Evolutionary conservation across 306 rosid species (phyloP).

Genomic region (Ceratonia siliqua): DNA sequence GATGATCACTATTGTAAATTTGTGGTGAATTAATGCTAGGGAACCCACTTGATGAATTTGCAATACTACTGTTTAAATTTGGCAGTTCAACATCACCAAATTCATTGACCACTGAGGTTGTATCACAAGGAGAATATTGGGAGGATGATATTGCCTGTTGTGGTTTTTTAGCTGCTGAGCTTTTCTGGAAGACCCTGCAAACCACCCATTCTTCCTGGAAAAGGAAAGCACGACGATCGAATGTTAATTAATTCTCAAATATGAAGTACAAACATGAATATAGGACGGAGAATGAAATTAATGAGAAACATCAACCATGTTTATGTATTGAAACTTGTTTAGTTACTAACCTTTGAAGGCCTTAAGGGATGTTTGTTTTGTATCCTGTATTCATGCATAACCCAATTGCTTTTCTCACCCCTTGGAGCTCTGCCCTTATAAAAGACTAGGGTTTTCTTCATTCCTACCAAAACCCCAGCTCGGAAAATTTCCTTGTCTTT

Average conservation of each 20-base stretch:
- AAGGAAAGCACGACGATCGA: not conserved
- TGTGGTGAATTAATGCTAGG: conserved; percentile 30
- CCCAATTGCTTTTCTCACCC: conserved; percentile 96
- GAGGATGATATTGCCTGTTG: conserved; percentile 57
- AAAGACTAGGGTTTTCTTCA: conserved; percentile 97
- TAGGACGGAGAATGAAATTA: too few relatives aligned
- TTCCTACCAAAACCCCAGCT: conserved; percentile 62
- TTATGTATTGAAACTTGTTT: not conserved
- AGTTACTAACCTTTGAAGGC: conserved; percentile 59
- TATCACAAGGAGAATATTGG: conserved; percentile 66
- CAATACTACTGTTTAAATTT: conserved; percentile 41
- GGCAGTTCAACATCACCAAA: conserved; percentile 70
- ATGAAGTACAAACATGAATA: too few relatives aligned
- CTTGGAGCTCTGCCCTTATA: conserved; percentile 94
- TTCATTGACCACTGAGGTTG: conserved; percentile 65
- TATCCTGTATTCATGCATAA: conserved; percentile 88
- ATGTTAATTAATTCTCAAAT: not conserved
- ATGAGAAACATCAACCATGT: too few relatives aligned
- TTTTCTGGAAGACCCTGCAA: conserved; percentile 89
- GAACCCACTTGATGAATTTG: conserved; percentile 46
- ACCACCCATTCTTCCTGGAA: conserved; percentile 94
- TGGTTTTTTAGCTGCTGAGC: conserved; percentile 54
- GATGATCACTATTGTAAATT: conserved; percentile 22
- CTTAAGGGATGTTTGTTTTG: conserved; percentile 60
- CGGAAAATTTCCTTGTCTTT: conserved; percentile 81